Evolutionary conservation across 129 eudicot genomes (phyloP).

Genomic region (Helianthus annuus): HanXRQr2.0-SUNRISE NC_035444.2:19815505-19816004

Average conservation of each 20-base stretch:
- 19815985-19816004: conserved; percentile 42
- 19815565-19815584: conserved; percentile 63
- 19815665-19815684: conserved; percentile 59
- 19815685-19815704: conserved; percentile 39
- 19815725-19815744: conserved; percentile 35
- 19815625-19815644: conserved; percentile 64
- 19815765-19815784: conserved; percentile 97
- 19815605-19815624: conserved; percentile 73
- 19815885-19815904: conserved; percentile 84
- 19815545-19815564: conserved; percentile 74
- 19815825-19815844: conserved; percentile 49
- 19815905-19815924: conserved; percentile 49
- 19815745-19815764: conserved; percentile 41
- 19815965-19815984: conserved; percentile 34
- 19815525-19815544: conserved; percentile 49
- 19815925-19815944: conserved; percentile 21
- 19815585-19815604: conserved; percentile 77
- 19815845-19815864: conserved; percentile 92
- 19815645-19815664: conserved; percentile 47
- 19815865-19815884: conserved; percentile 77
- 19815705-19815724: conserved; percentile 42
- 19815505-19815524: conserved; percentile 76
- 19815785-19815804: conserved; percentile 87
- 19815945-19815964: conserved; percentile 24
- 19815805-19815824: conserved; percentile 57